Percentiles rank a stretch among this genome's conserved stretches.
Conservation (phyloP, 352 stramenopile species). For the Phytophthora nicotianae region DNA sequence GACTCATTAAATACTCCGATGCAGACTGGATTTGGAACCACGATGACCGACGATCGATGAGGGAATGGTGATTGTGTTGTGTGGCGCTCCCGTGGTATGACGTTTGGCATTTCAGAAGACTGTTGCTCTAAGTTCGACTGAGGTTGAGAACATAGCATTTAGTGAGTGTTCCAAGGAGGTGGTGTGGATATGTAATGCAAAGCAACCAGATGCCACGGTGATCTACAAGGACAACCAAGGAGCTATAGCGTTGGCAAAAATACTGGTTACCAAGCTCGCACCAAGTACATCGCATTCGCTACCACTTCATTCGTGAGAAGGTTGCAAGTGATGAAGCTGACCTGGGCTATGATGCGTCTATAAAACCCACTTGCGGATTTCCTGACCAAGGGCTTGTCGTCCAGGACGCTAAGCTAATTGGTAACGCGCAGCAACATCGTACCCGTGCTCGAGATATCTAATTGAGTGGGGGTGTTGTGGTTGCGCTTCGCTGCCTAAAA, state of each 20-base stretch:
- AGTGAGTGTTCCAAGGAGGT: slow-evolving; percentile 25
- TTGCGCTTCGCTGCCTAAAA: no score
- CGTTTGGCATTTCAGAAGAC: slow-evolving; percentile 25
- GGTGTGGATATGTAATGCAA: slow-evolving; percentile 26
- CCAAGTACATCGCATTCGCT: slow-evolving; percentile 33
- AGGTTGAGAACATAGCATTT: slow-evolving; percentile 38
- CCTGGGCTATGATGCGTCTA: no score
- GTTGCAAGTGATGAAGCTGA: no score
- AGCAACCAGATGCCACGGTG: no score
- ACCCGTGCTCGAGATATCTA: slow-evolving; percentile 2
- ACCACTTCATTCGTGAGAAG: no score
- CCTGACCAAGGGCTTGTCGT: slow-evolving; percentile 22
- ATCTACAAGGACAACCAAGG: slow-evolving; percentile 36
- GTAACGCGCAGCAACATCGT: slow-evolving; percentile 3
- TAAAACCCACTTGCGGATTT: slow-evolving; percentile 29
- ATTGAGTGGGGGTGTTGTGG: neutral
- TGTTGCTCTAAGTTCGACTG: slow-evolving; percentile 26
- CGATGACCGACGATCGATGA: slow-evolving; percentile 26
- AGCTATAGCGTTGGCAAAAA: slow-evolving; percentile 22
- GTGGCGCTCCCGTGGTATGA: slow-evolving; percentile 21
- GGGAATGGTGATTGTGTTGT: slow-evolving; percentile 22
- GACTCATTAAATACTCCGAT: slow-evolving; percentile 20
- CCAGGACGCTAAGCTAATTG: slow-evolving; percentile 26
- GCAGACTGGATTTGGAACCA: slow-evolving; percentile 27
- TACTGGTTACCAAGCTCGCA: slow-evolving; percentile 21